phyloP scores from a whole-genome alignment of 164 flowering plant genomes.

The Warburgia ugandensis region DNA sequence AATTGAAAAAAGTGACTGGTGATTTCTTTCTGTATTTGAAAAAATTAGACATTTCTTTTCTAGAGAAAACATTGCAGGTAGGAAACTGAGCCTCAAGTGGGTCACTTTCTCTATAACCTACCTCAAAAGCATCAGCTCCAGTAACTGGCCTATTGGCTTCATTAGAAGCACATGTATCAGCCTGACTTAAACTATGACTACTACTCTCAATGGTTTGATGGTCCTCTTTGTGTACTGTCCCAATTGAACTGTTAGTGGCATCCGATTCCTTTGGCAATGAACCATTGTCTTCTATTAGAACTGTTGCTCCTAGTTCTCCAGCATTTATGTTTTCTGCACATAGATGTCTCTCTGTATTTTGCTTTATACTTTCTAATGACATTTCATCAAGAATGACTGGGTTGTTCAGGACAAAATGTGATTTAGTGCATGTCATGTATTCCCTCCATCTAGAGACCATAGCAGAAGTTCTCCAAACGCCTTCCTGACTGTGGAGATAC shows the following conservation, averaged over 20 bases:
- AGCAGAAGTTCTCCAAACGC: slow-evolving; percentile 80
- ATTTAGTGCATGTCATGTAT: slow-evolving; percentile 34
- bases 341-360: slow-evolving; percentile 9
- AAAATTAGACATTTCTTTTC: slow-evolving; percentile 63
- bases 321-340: slow-evolving; percentile 3
- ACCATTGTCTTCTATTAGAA: slow-evolving; percentile 18
- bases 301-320: slow-evolving; percentile 5
- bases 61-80: slow-evolving; percentile 65
- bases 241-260: slow-evolving; percentile 13
- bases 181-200: slow-evolving; percentile 17
- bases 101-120: slow-evolving; percentile 24
- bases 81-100: slow-evolving; percentile 80
- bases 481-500: slow-evolving; percentile 93
- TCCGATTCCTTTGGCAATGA: slow-evolving; percentile 16
- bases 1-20: slow-evolving; percentile 37
- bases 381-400: slow-evolving; percentile 7
- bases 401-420: slow-evolving; percentile 20
- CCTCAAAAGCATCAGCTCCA: slow-evolving; percentile 12
- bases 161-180: slow-evolving; percentile 12
- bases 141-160: slow-evolving; percentile 12
- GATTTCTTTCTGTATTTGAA: slow-evolving; percentile 40
- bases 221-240: slow-evolving; percentile 5
- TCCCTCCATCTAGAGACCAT: slow-evolving; percentile 97
- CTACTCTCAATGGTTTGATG: slow-evolving; percentile 12
- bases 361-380: slow-evolving; percentile 12